A percentile compares a stretch with the other conserved stretches of the same genome.
These are phyloP conservation scores for Neopestalotiopsis sp. DNA, from an alignment of 2,329 filamentous ascomycete genomes.

Conservation along the genomic window DNA sequence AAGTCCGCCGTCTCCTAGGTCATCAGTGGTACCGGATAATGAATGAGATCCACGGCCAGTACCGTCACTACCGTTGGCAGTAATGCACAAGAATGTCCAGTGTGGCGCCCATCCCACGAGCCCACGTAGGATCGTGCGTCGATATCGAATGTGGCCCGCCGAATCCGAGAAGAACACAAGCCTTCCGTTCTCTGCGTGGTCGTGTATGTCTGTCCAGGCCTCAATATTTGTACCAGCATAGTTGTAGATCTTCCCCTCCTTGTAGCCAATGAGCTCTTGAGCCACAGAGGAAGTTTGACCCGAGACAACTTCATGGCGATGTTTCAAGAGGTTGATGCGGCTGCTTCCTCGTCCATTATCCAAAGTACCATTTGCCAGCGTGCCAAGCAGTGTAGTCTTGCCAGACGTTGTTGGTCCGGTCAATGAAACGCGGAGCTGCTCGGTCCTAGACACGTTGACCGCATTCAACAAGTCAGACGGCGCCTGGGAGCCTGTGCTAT, in stretches of 20 bases:
- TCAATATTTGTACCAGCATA: constrained; percentile 86
- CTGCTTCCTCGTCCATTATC: constrained; percentile 94
- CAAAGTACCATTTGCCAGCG: constrained; percentile 82
- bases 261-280: constrained; percentile 90
- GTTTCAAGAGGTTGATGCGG: constrained; percentile 84
- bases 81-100: constrained; percentile 88
- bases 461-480: background rate
- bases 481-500: constrained; percentile 18
- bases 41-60: constrained; percentile 45
- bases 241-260: constrained; percentile 68
- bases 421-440: constrained; percentile 85
- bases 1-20: constrained; percentile 60
- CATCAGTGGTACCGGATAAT: constrained; percentile 53
- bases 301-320: constrained; percentile 90
- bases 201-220: constrained; percentile 94
- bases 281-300: constrained; percentile 94
- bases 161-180: constrained; percentile 91
- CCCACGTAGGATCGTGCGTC: constrained; percentile 85
- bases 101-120: constrained; percentile 96
- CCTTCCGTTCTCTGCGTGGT: constrained; percentile 72
- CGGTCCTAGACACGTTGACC: constrained; percentile 54
- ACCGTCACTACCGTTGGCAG: constrained; percentile 72
- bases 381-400: constrained; percentile 90
- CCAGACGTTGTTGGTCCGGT: constrained; percentile 90
- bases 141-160: constrained; percentile 86